These are phyloP conservation scores for Phialophora expanda DNA, from an alignment of 2,329 filamentous ascomycete species.

Conservation along the genomic window DNA sequence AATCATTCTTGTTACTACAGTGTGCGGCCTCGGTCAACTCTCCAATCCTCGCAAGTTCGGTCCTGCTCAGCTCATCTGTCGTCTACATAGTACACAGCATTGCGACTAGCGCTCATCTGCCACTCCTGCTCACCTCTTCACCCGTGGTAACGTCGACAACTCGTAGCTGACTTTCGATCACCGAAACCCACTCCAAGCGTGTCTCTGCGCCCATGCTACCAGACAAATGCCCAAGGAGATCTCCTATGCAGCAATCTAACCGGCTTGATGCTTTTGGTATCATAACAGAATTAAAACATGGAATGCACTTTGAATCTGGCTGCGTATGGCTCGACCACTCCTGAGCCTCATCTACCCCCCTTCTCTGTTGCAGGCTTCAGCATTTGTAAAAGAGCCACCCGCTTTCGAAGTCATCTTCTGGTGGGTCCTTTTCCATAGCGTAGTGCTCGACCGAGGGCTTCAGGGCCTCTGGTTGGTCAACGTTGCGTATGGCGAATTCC, in stretches of 20 bases:
- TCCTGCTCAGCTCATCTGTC: constrained; percentile 4
- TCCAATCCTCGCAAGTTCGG: not conserved
- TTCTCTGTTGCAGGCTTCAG: constrained; percentile 9
- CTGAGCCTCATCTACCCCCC: not conserved
- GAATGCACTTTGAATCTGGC: constrained; percentile 21
- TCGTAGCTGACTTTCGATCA: not conserved
- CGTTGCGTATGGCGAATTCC: constrained; percentile 30
- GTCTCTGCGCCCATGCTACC: not conserved
- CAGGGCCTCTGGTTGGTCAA: constrained; percentile 12
- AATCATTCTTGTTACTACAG: not conserved
- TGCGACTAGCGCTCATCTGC: not conserved
- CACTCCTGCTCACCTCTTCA: not conserved
- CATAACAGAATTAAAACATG: constrained; percentile 30
- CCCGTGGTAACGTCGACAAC: not conserved
- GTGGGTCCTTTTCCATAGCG: constrained; percentile 31
- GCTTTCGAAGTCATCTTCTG: constrained; percentile 27
- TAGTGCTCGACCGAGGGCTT: constrained; percentile 38
- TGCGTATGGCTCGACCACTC: constrained; percentile 14
- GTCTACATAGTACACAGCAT: not conserved
- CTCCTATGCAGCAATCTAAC: constrained; percentile 8
- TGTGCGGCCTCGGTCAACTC: not conserved
- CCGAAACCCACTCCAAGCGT: not conserved
- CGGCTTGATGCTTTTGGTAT: constrained; percentile 34
- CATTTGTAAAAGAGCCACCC: constrained; percentile 39
- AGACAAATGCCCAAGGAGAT: constrained; percentile 21